These are phyloP conservation scores for Pouteria glomerata DNA, from an alignment of 148 eudicot genomes.

Conservation along the genomic window DNA sequence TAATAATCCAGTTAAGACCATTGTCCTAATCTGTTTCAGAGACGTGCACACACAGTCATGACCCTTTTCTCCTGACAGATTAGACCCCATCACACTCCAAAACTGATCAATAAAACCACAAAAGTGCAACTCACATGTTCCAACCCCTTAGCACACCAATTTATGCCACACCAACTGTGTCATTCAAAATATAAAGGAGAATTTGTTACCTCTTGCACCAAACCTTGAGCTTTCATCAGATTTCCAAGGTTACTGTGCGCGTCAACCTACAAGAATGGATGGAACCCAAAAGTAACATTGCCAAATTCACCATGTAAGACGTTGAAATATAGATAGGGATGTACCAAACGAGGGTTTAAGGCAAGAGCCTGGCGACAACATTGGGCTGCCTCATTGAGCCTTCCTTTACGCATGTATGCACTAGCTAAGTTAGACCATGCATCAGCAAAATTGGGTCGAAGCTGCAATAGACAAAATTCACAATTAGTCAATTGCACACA, in stretches of 20 bases:
- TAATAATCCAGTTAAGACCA: neutral
- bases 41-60: neutral
- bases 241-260: slow-evolving; percentile 95
- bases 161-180: neutral
- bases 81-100: neutral
- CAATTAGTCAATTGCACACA: neutral
- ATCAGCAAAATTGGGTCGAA: slow-evolving; percentile 94
- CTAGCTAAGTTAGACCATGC: slow-evolving; percentile 97
- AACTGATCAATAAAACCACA: neutral
- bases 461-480: slow-evolving; percentile 40
- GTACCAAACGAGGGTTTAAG: slow-evolving; percentile 78
- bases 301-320: slow-evolving; percentile 6
- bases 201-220: slow-evolving; percentile 68
- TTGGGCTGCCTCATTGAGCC: slow-evolving; percentile 73
- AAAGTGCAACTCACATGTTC: neutral
- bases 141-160: neutral
- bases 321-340: neutral
- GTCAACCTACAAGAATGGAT: slow-evolving; percentile 55
- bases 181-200: neutral
- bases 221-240: slow-evolving; percentile 92
- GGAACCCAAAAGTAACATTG: neutral
- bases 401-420: slow-evolving; percentile 91
- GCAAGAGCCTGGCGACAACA: slow-evolving; percentile 95
- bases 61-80: neutral
- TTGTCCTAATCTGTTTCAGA: neutral